These are phyloP conservation scores for Chaetomium olivaceum DNA, from an alignment of 2,329 filamentous ascomycete species.

Conservation along the genomic window DNA sequence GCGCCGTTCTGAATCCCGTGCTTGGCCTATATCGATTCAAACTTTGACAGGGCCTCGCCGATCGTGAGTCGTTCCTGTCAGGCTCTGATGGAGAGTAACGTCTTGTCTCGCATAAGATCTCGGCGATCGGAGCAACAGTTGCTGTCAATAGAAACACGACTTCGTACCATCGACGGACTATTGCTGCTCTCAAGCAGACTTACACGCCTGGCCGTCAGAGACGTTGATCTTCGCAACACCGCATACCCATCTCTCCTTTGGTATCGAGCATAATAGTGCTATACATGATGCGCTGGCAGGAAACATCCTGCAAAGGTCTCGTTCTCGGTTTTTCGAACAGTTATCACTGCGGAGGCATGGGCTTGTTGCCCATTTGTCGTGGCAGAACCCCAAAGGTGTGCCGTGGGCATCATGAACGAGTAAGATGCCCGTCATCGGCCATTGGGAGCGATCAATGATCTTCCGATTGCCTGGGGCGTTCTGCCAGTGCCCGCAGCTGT, in stretches of 20 bases:
- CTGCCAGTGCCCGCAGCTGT: slow-evolving; percentile 2
- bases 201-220: neutral
- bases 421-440: neutral
- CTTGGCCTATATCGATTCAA: slow-evolving; percentile 19
- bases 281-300: neutral
- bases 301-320: neutral
- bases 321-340: neutral
- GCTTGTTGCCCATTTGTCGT: neutral
- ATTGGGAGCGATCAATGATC: neutral
- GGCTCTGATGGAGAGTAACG: neutral
- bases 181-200: neutral
- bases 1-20: neutral
- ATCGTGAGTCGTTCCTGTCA: slow-evolving; percentile 12
- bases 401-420: neutral
- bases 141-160: neutral
- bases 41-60: slow-evolving; percentile 18
- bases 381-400: neutral
- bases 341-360: neutral
- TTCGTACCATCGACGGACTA: neutral
- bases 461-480: neutral
- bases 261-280: neutral
- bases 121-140: neutral
- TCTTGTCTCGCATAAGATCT: neutral
- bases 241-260: neutral
- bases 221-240: neutral